A percentile compares a stretch with the other conserved stretches of the same genome.
phyloP scores from a whole-genome alignment of 495 filamentous ascomycete genomes.

The Aspergillus funiculosus region DNA sequence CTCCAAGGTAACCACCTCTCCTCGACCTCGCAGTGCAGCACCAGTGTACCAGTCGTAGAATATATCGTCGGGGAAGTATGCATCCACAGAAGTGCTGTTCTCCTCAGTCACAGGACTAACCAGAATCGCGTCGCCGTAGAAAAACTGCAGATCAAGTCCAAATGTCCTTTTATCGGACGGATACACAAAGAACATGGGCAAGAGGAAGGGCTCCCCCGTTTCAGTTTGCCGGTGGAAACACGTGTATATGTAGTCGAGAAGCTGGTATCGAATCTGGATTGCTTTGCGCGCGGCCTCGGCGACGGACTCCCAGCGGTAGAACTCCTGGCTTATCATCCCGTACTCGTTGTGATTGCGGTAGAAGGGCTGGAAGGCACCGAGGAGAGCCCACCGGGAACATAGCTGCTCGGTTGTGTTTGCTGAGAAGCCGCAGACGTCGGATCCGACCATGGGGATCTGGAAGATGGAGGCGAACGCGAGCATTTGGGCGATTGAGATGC shows the following conservation, averaged over 20 bases:
- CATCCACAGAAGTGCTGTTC: slow-evolving; percentile 56
- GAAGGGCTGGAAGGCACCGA: slow-evolving; percentile 77
- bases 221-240: slow-evolving; percentile 56
- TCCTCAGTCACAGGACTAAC: slow-evolving; percentile 65
- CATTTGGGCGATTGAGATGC: slow-evolving; percentile 61
- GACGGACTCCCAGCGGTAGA: slow-evolving; percentile 67
- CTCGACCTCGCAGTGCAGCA: slow-evolving; percentile 48
- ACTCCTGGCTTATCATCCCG: slow-evolving; percentile 59
- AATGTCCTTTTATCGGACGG: slow-evolving; percentile 58
- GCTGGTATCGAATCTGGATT: slow-evolving; percentile 66
- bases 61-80: slow-evolving; percentile 67
- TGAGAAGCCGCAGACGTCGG: slow-evolving; percentile 74
- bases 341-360: slow-evolving; percentile 70
- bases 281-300: slow-evolving; percentile 60
- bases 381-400: slow-evolving; percentile 74
- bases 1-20: slow-evolving; percentile 44
- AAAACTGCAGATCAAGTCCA: slow-evolving; percentile 60
- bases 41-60: slow-evolving; percentile 76
- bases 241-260: slow-evolving; percentile 81
- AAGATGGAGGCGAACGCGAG: slow-evolving; percentile 73
- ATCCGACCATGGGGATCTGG: slow-evolving; percentile 80
- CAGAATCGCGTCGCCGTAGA: slow-evolving; percentile 64
- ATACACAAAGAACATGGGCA: slow-evolving; percentile 68
- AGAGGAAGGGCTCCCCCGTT: slow-evolving; percentile 60
- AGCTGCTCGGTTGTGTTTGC: slow-evolving; percentile 68